Percentiles rank a stretch among this genome's conserved stretches.
Evolutionary conservation across 148 eudicot species (phyloP).

Genomic region (Linanthus parryae): DNA sequence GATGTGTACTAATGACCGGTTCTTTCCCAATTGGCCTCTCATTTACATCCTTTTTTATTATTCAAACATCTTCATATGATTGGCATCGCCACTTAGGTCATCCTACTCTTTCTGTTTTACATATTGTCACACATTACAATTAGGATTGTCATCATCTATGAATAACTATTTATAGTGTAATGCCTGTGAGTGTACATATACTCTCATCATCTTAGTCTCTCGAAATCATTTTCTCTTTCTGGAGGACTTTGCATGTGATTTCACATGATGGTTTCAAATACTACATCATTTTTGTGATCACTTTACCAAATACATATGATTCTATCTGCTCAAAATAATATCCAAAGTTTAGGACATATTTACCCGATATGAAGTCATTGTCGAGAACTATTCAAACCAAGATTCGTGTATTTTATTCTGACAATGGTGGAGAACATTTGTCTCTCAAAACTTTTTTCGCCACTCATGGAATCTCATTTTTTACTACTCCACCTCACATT

Average conservation of each 20-base stretch:
- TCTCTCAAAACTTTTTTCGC: neutral
- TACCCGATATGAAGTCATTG: neutral
- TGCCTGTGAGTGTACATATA: neutral
- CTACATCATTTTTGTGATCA: too few relatives aligned
- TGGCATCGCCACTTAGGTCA: constrained; percentile 3
- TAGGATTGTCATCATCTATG: neutral
- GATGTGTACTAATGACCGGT: neutral
- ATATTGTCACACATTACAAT: neutral
- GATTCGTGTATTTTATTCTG: neutral
- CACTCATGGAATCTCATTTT: neutral
- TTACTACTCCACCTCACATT: neutral
- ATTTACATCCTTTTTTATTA: neutral
- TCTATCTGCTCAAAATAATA: neutral
- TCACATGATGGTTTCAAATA: too few relatives aligned
- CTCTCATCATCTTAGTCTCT: neutral
- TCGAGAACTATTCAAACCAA: neutral
- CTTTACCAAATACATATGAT: too few relatives aligned
- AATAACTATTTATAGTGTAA: neutral
- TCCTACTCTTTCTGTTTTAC: neutral
- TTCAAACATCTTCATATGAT: neutral
- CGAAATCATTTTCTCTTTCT: neutral
- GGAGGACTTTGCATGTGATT: neutral
- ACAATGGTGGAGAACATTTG: neutral
- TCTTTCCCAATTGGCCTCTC: neutral
- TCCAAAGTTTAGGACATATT: neutral